These are phyloP conservation scores for Lactifluus hygrophoroides DNA, from an alignment of 768 basidiomycete genomes.

Conservation along the genomic window DNA sequence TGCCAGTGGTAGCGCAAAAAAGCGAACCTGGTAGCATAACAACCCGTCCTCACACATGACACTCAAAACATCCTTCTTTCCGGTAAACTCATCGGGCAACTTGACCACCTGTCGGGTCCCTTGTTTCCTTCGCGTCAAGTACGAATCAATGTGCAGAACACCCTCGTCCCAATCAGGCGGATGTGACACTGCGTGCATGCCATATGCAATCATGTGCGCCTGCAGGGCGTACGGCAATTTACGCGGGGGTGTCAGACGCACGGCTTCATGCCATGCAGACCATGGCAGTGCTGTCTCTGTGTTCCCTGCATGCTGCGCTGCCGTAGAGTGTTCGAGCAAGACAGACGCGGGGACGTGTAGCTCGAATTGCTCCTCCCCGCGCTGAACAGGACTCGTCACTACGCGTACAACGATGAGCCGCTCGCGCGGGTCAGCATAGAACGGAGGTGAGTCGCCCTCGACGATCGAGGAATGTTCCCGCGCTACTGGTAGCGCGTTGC, in stretches of 20 bases:
- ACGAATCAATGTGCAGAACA: conserved; percentile 5
- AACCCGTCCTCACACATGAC: conserved; percentile 13
- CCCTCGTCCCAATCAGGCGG: conserved; percentile 6
- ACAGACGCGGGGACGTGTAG: conserved; percentile 1
- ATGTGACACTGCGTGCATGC: conserved; percentile 3
- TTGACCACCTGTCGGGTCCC: neutral
- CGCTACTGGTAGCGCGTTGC: conserved; percentile 1
- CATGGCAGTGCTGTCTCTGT: neutral
- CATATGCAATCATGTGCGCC: conserved; percentile 3
- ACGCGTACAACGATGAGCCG: conserved; percentile 3
- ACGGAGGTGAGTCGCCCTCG: neutral
- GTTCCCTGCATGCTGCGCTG: neutral
- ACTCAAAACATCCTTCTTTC: neutral
- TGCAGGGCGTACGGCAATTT: neutral
- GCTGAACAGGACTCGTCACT: conserved; percentile 1
- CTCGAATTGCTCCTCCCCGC: conserved; percentile 10
- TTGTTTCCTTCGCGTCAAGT: neutral
- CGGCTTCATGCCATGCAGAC: neutral
- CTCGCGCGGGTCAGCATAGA: conserved; percentile 8
- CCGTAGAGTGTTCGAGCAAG: neutral
- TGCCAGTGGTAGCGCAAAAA: neutral
- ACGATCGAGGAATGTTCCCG: neutral
- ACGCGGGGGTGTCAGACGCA: neutral
- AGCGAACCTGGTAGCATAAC: conserved; percentile 2
- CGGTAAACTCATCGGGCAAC: neutral